Percentiles rank a stretch among this genome's conserved stretches.
These are phyloP conservation scores for Aspergillus haitiensis DNA, from an alignment of 495 filamentous ascomycete genomes.

Conservation along the genomic window DNA sequence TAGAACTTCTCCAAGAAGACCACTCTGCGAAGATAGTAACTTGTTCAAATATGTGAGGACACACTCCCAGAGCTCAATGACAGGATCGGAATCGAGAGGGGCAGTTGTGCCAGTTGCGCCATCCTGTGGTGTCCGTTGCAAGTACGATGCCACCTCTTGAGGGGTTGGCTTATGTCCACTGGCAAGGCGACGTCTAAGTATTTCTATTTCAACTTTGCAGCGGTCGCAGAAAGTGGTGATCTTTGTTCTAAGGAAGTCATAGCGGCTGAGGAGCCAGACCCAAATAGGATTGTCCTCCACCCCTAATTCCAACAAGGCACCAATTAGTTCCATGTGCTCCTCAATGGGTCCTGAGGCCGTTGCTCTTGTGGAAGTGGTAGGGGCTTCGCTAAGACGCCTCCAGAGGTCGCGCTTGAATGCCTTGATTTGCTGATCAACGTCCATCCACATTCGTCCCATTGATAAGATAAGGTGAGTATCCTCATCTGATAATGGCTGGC, in stretches of 20 bases:
- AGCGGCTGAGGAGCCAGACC: conserved; percentile 87
- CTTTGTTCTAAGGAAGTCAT: conserved; percentile 82
- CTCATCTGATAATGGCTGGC: conserved; percentile 59
- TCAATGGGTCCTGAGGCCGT: conserved; percentile 56
- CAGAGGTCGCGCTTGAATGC: conserved; percentile 86
- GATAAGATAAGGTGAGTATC: conserved; percentile 83
- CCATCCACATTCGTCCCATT: conserved; percentile 91
- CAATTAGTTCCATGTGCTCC: conserved; percentile 86
- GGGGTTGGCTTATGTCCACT: conserved; percentile 67
- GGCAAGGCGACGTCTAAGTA: conserved; percentile 76
- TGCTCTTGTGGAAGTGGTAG: conserved; percentile 44
- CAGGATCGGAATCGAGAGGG: conserved; percentile 67
- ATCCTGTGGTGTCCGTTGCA: conserved; percentile 68
- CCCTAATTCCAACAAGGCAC: conserved; percentile 83
- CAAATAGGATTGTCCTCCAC: conserved; percentile 95
- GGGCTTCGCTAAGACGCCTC: conserved; percentile 67
- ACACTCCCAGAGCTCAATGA: conserved; percentile 88
- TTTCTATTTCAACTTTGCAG: conserved; percentile 86
- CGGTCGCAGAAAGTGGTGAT: conserved; percentile 77
- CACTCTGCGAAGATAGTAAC: conserved; percentile 68
- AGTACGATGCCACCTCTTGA: conserved; percentile 66
- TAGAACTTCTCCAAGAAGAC: conserved; percentile 82
- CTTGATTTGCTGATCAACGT: conserved; percentile 81
- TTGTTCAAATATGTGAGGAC: conserved; percentile 66
- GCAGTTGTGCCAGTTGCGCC: conserved; percentile 53